Conservation (phyloP, 495 filamentous ascomycete species). For the Tuber microsphaerosporum region DNA sequence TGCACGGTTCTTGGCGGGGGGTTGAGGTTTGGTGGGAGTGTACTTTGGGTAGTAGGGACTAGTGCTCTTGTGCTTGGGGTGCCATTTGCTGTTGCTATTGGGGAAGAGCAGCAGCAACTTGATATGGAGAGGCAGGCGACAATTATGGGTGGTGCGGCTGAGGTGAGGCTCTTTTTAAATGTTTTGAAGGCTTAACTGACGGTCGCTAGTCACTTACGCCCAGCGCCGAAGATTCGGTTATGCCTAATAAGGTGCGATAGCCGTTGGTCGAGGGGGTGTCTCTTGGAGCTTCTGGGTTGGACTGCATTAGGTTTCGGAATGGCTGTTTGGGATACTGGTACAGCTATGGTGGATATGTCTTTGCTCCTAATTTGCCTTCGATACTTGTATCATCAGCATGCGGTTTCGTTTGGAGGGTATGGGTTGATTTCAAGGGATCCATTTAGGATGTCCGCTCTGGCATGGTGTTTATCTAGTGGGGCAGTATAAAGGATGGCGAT, state of each 20-base stretch:
- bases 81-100: conserved; percentile 83
- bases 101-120: conserved; percentile 81
- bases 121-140: conserved; percentile 97
- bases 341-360: neutral
- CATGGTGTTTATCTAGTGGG: neutral
- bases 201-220: conserved; percentile 22
- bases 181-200: conserved; percentile 11
- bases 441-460: neutral
- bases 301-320: neutral
- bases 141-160: conserved; percentile 49
- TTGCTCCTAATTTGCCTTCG: neutral
- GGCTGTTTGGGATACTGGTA: neutral
- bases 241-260: neutral
- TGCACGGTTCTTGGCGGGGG: conserved; percentile 56
- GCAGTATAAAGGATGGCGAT: neutral
- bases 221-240: conserved; percentile 9
- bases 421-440: neutral
- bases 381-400: neutral
- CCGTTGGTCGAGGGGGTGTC: neutral
- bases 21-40: conserved; percentile 66
- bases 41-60: conserved; percentile 79
- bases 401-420: neutral
- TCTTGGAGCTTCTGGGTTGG: neutral
- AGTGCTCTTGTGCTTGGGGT: conserved; percentile 82
- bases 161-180: conserved; percentile 5